phyloP scores from a whole-genome alignment of 2,329 filamentous ascomycete genomes.

The Hymenoscyphus fraxineus region DNA sequence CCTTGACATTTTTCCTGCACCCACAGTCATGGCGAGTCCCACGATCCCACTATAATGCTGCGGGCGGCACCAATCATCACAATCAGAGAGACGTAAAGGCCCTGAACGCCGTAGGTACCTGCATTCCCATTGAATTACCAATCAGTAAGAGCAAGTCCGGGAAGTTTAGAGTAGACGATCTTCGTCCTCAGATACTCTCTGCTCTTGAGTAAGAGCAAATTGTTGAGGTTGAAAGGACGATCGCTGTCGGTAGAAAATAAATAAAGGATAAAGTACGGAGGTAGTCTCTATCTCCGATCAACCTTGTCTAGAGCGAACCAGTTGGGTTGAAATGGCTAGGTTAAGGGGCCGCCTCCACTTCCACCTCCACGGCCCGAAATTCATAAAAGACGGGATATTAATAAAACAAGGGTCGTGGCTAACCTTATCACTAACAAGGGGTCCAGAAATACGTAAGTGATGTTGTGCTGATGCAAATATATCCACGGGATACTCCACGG shows the following conservation, averaged over 20 bases:
- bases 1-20: background rate
- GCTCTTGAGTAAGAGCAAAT: background rate
- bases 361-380: conserved; percentile 1
- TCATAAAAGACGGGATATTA: background rate
- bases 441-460: no score
- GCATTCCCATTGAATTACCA: background rate
- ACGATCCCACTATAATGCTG: background rate
- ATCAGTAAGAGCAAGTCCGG: background rate
- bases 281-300: background rate
- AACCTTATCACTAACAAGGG: background rate
- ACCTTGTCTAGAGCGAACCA: background rate
- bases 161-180: background rate
- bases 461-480: no score
- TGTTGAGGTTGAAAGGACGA: background rate
- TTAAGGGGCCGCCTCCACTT: background rate
- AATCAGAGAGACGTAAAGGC: background rate
- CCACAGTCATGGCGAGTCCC: background rate
- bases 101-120: background rate
- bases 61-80: background rate
- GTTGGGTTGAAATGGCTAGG: background rate
- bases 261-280: background rate
- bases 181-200: background rate
- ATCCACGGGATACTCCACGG: no score
- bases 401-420: background rate
- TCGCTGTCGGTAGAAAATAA: background rate